Evolutionary conservation across 805 yeast species (phyloP), one percentile per base, ranked within the genome.

Genomic region (Ogataea populi-albae): DNA sequence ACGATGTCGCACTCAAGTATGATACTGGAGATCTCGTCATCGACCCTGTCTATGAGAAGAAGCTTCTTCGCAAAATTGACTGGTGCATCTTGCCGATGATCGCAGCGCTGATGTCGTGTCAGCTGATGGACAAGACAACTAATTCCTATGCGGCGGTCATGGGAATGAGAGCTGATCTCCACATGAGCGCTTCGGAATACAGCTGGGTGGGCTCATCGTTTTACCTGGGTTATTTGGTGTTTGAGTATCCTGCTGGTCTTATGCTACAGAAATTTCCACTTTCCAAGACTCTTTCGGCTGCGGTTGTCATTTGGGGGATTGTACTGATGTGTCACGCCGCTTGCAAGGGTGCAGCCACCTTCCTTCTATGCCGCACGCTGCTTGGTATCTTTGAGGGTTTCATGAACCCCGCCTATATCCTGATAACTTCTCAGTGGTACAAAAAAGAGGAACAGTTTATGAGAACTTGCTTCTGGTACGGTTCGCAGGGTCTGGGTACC

Each of bases 351-450:
- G 66, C 65, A 40, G 65, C 68, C 7, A 76, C 77, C 17, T 64
- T 76, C 1, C 54, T 66, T 23, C 65, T 62, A 1, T 47, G 73
- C 25, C 58, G 82, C 44, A 68, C 74, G 40, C 63, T 73, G 35
- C 52, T 76, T n/a, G 84, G 83, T 61, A 26, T 64, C 9, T 73
- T 75, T 43, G 83, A 77, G 50, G 51, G 71, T 5, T 52, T 67
- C 45, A 35, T 50, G 51, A 40, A 47, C 3, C 75, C 78, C 2
- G 72, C 73, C 50, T 68, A 74, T 23, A 62, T 75, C 25, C 47
- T 77, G 26, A 77, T 80, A 16, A 54, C 74, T 23, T 79, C 75
- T 51, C 78, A 40, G 17, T 43, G 76, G 70, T 79, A 76, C 63
- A 71, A 61, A 38, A 61, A 64, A 38, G 68, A 65, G 23, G 74